Conservation (phyloP, 805 yeast genomes). For the Candida bentonensis region DNA sequence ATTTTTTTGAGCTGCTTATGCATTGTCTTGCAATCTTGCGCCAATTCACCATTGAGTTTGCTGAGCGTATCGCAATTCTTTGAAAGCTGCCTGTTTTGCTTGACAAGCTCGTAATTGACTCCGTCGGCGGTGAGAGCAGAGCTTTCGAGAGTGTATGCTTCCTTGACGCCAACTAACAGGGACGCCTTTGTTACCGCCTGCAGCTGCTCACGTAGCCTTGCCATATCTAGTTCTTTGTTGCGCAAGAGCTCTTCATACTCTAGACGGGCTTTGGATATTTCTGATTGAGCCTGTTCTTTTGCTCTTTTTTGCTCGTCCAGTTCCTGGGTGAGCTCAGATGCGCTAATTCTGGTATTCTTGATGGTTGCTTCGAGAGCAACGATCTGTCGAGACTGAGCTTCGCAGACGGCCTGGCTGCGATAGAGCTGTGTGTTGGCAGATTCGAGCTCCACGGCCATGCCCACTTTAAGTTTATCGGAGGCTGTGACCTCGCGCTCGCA, state of each 20-base stretch:
- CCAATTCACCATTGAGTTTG: not conserved
- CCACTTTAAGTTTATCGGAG: not conserved
- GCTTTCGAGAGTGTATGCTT: not conserved
- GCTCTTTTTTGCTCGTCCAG: not conserved
- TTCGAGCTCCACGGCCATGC: not conserved
- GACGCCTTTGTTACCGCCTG: not conserved
- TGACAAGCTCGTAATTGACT: not conserved
- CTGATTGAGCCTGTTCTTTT: not conserved
- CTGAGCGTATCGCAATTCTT: not conserved
- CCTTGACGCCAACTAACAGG: not conserved
- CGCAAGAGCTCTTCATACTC: not conserved
- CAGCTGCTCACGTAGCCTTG: not conserved
- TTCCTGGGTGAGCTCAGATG: not conserved
- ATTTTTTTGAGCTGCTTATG: not conserved
- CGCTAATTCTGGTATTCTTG: not conserved
- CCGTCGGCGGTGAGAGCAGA: not conserved
- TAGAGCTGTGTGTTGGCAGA: not conserved
- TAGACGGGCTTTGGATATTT: too few relatives aligned
- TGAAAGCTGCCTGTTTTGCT: not conserved
- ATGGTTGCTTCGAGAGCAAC: not conserved
- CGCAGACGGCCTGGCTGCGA: not conserved
- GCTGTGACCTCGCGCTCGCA: not conserved
- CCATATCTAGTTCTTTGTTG: not conserved
- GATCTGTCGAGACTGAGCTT: conserved; percentile 1
- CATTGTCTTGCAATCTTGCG: not conserved